These are phyloP conservation scores for Penicillium hesseltinei DNA, from an alignment of 2,329 filamentous ascomycete species.

Conservation along the genomic window DNA sequence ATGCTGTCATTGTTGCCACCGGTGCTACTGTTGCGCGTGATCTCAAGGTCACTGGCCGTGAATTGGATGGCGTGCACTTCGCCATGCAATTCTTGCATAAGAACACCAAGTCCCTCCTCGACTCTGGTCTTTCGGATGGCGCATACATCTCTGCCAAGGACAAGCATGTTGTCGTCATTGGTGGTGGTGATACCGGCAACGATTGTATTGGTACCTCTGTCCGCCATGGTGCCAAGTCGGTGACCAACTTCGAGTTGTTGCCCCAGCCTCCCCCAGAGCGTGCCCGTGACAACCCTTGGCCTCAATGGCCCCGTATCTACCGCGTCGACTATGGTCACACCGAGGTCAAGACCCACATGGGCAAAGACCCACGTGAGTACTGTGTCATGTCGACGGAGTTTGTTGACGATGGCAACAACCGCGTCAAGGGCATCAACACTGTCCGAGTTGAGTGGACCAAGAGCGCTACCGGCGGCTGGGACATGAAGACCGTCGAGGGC, in stretches of 20 bases:
- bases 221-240: constrained; percentile 90
- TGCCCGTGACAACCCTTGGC: constrained; percentile 94
- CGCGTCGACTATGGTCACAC: constrained; percentile 97
- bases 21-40: constrained; percentile 92
- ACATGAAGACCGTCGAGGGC: constrained; percentile 96
- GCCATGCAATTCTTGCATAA: constrained; percentile 97
- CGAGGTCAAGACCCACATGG: constrained; percentile 93
- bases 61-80: constrained; percentile 86
- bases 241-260: constrained; percentile 93
- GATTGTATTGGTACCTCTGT: constrained; percentile 97
- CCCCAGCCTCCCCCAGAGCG: constrained; percentile 89
- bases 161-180: constrained; percentile 95
- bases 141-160: constrained; percentile 91
- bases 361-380: constrained; percentile 93
- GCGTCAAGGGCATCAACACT: constrained; percentile 94
- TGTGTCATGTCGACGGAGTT: constrained; percentile 99
- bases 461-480: constrained; percentile 84
- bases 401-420: constrained; percentile 80
- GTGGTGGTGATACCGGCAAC: constrained; percentile 95
- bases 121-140: constrained; percentile 80
- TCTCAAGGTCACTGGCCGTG: constrained; percentile 83
- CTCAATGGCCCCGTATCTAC: constrained; percentile 96
- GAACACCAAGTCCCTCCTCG: constrained; percentile 96
- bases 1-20: constrained; percentile 87
- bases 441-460: constrained; percentile 95